phyloP scores from a whole-genome alignment of 1,139 yeast genomes.

The Hyphopichia wangnamkhiaoensis region DNA sequence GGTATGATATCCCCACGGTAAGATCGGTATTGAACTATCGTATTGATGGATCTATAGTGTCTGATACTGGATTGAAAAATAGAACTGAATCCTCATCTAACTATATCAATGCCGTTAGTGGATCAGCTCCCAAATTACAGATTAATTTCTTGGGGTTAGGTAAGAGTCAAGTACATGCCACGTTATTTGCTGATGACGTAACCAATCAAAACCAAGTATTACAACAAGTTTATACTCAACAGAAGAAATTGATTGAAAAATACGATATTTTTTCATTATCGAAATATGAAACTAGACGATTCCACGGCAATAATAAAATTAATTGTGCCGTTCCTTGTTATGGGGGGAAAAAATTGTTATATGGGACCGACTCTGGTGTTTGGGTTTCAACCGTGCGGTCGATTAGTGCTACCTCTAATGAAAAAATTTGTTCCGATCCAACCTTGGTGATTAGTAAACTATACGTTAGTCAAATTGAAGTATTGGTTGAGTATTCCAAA shows the following conservation, averaged over 20 bases:
- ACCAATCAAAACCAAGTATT: slow-evolving; percentile 77
- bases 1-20: slow-evolving; percentile 73
- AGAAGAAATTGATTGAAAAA: slow-evolving; percentile 65
- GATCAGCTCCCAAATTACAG: slow-evolving; percentile 44
- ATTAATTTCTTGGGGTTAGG: slow-evolving; percentile 49
- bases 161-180: slow-evolving; percentile 44
- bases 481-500: slow-evolving; percentile 87
- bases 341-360: slow-evolving; percentile 87
- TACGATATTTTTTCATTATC: slow-evolving; percentile 81
- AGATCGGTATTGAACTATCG: slow-evolving; percentile 45
- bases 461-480: slow-evolving; percentile 87
- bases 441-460: slow-evolving; percentile 73
- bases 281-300: slow-evolving; percentile 71
- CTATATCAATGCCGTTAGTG: slow-evolving; percentile 31
- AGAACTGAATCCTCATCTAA: slow-evolving; percentile 28
- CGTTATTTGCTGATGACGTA: slow-evolving; percentile 50
- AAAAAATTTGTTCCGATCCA: slow-evolving; percentile 66
- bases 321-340: slow-evolving; percentile 94
- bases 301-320: slow-evolving; percentile 69
- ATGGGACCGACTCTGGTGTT: slow-evolving; percentile 91
- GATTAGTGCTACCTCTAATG: slow-evolving; percentile 44
- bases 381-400: slow-evolving; percentile 69
- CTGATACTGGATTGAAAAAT: slow-evolving; percentile 37
- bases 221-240: slow-evolving; percentile 79
- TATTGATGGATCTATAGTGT: slow-evolving; percentile 38